Evolutionary conservation across 1,139 yeast species (phyloP), one percentile per base, ranked within the genome.

Genomic region (Magnusiomyces tetraspermus): DNA sequence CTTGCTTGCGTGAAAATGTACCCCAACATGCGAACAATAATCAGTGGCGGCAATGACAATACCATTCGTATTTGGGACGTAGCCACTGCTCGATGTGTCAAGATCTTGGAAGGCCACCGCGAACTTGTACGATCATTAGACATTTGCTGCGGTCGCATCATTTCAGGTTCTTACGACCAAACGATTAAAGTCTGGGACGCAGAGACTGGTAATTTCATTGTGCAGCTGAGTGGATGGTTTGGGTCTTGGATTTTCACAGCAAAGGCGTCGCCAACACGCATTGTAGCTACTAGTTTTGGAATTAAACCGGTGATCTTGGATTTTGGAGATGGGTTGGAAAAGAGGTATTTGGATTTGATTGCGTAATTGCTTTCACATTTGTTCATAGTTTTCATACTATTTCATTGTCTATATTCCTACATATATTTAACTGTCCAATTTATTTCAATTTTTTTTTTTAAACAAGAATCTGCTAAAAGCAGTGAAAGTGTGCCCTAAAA

Each of bases 151-250:
- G 57, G 61, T 43, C 58, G 59, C 37, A 63, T 68, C 37, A 61
- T 70, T 6, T 67, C 71, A 6, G 73, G 68, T 19, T 65, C 71
- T 3, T 70, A 71, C 51, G 74, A 70, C 55, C 63, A 64, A 53
- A 63, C 71, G 3, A 61, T 70, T 46, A 65, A 68, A 44, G 59
- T 70, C 2, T 70, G 74, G 74, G 66, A 67, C 51, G 49, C 66
- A 26, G 60, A 61, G 10, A 56, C 64, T 0, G 65, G 68, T 8
- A 49, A 59, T 30, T 58, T 63, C 15, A 42, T 68, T 19, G 49
- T 62, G 4, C 63, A 61, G 48, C 50, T 67, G 38, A 58, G 60
- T 3, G 67, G 67, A 3, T 63, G 59, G 57, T 71, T 69, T 53
- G 69, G 68, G 1, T 62, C 66, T 51, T 67, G 71, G 69, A 60